Evolutionary conservation across 768 basidiomycete species (phyloP).

Genomic region (Termitomyces sp.): DNA sequence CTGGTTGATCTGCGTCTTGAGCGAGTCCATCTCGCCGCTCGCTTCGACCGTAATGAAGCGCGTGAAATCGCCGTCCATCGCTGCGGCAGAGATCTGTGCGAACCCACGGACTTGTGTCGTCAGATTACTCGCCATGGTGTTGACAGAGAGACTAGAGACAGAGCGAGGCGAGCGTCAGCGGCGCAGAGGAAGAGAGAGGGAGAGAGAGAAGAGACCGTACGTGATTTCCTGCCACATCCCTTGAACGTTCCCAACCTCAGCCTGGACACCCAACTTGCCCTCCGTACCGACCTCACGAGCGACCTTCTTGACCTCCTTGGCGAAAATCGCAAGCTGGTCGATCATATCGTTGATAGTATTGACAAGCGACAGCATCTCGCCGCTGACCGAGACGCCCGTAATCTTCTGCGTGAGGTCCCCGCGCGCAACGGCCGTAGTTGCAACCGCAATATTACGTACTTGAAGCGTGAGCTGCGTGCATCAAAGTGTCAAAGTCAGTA

Average conservation of each 20-base stretch:
- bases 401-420: constrained; percentile 96
- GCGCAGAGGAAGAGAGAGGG: too few relatives aligned
- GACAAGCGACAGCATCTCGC: constrained; percentile 94
- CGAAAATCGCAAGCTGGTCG: constrained; percentile 56
- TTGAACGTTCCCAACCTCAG: constrained; percentile 94
- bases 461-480: constrained; percentile 76
- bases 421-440: constrained; percentile 91
- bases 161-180: too few relatives aligned
- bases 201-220: constrained; percentile 55
- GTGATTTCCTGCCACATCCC: constrained; percentile 99
- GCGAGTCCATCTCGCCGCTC: constrained; percentile 96
- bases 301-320: constrained; percentile 82
- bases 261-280: constrained; percentile 97
- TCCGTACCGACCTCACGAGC: constrained; percentile 97
- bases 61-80: constrained; percentile 98
- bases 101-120: constrained; percentile 99
- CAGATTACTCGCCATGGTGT: constrained; percentile 95
- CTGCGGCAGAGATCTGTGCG: constrained; percentile 97
- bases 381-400: constrained; percentile 86
- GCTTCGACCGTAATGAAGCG: constrained; percentile 99
- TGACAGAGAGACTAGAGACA: constrained; percentile 81
- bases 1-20: constrained; percentile 98
- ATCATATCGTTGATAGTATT: constrained; percentile 95
- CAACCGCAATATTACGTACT: constrained; percentile 91
- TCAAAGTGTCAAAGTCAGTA: neutral